A percentile compares a stretch with the other conserved stretches of the same genome.
These are phyloP conservation scores for Talaromyces ruber DNA, from an alignment of 495 filamentous ascomycete genomes.

Conservation along the genomic window DNA sequence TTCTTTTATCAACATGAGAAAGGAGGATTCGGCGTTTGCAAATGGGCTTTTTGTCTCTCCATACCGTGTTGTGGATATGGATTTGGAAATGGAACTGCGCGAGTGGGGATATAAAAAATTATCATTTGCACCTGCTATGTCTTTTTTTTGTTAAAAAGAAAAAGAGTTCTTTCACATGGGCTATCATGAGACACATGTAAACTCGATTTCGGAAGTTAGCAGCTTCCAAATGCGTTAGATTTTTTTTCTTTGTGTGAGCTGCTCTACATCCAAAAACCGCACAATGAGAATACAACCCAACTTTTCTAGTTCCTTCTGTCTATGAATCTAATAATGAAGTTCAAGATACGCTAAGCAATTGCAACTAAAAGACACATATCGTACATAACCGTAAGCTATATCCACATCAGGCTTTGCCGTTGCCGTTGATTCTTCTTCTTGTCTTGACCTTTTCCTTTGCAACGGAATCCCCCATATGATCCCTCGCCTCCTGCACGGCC, in stretches of 20 bases:
- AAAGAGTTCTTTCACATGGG: slow-evolving; percentile 5
- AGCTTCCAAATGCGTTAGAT: slow-evolving; percentile 5
- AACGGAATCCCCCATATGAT: slow-evolving; percentile 13
- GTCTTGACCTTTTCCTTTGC: slow-evolving; percentile 9
- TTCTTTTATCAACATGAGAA: slow-evolving; percentile 5
- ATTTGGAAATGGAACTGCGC: slow-evolving; percentile 1
- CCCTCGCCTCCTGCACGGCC: slow-evolving; percentile 19
- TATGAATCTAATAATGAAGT: background rate
- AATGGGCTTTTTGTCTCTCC: slow-evolving; percentile 5
- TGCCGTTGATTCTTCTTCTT: slow-evolving; percentile 9
- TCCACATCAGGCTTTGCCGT: background rate
- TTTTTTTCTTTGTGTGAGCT: slow-evolving; percentile 5
- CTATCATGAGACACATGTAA: slow-evolving; percentile 9
- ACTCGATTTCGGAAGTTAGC: slow-evolving; percentile 8
- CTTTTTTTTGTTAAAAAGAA: slow-evolving; percentile 1
- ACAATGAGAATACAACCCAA: slow-evolving; percentile 6
- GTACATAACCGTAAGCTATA: background rate
- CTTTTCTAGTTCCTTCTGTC: slow-evolving; percentile 1
- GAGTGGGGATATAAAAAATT: slow-evolving; percentile 2
- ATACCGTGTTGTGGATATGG: slow-evolving; percentile 6
- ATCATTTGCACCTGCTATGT: slow-evolving; percentile 7
- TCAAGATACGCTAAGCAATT: background rate
- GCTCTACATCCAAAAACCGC: slow-evolving; percentile 4
- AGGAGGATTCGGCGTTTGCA: slow-evolving; percentile 8
- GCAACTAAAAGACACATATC: background rate